phyloP scores from a whole-genome alignment of 805 yeast genomes.

The Candida krabiensis region DNA sequence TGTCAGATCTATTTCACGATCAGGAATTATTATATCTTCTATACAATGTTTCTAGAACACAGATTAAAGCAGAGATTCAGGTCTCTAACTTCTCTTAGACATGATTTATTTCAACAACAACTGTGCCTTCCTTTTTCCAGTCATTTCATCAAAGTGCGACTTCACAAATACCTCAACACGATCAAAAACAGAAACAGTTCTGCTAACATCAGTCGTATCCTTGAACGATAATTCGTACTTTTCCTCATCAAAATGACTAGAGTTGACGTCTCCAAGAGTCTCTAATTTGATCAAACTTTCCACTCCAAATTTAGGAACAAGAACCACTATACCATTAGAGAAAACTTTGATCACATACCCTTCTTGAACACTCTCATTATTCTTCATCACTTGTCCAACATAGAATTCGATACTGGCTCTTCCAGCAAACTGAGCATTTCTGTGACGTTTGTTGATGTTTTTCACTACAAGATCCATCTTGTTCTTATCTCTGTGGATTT shows the following conservation, averaged over 20 bases:
- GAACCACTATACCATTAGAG: conserved; percentile 89
- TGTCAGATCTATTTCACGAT: too few species aligned
- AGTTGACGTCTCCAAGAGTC: conserved; percentile 61
- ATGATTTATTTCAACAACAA: conserved; percentile 49
- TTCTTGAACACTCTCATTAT: conserved; percentile 74
- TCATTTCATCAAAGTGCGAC: conserved; percentile 78
- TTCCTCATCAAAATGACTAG: conserved; percentile 75
- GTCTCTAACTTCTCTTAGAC: too few species aligned
- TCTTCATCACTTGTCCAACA: conserved; percentile 96
- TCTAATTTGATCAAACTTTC: conserved; percentile 89
- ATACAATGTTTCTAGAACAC: too few species aligned
- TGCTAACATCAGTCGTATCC: conserved; percentile 37
- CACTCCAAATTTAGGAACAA: conserved; percentile 94
- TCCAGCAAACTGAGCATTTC: conserved; percentile 99
- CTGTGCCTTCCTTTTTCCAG: conserved; percentile 92
- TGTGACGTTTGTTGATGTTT: conserved; percentile 89
- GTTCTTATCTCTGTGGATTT: conserved; percentile 80
- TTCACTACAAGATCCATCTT: conserved; percentile 87
- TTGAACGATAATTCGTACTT: conserved; percentile 65
- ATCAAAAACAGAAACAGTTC: conserved; percentile 67
- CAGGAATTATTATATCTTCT: too few species aligned
- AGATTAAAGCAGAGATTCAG: too few species aligned
- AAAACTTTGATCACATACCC: conserved; percentile 93
- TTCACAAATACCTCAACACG: conserved; percentile 80
- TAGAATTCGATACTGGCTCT: conserved; percentile 96